A percentile compares a stretch with the other conserved stretches of the same genome.
phyloP scores from a whole-genome alignment of 2,329 filamentous ascomycete species.

The Fragosphaeria purpurea region DNA sequence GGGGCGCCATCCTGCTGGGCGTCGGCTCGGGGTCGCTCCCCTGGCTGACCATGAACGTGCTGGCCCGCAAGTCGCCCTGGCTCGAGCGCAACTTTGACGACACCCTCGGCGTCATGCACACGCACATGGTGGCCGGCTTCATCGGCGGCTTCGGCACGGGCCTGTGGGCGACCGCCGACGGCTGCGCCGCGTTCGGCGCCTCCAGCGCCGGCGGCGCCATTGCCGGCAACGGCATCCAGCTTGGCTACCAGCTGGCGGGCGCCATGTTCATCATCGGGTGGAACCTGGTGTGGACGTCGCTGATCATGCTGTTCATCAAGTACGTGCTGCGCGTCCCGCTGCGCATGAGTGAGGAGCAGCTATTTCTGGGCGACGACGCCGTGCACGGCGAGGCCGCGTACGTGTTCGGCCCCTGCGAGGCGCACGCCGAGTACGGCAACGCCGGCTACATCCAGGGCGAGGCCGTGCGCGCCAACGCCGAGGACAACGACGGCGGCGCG shows the following conservation, averaged over 20 bases:
- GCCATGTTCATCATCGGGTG: slow-evolving; percentile 38
- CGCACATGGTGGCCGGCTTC: slow-evolving; percentile 35
- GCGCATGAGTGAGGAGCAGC: slow-evolving; percentile 34
- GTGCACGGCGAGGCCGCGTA: slow-evolving; percentile 38
- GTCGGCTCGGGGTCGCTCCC: slow-evolving; percentile 33
- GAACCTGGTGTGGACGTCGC: slow-evolving; percentile 39
- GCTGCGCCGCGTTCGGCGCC: slow-evolving; percentile 34
- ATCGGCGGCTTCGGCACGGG: slow-evolving; percentile 35
- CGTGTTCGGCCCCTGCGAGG: slow-evolving; percentile 20
- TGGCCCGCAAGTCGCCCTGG: slow-evolving; percentile 26
- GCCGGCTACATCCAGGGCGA: slow-evolving; percentile 17
- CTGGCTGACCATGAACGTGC: slow-evolving; percentile 39
- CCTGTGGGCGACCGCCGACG: slow-evolving; percentile 35
- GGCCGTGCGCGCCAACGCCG: slow-evolving; percentile 1
- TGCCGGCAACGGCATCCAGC: slow-evolving; percentile 38
- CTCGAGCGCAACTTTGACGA: slow-evolving; percentile 18
- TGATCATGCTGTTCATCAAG: slow-evolving; percentile 41
- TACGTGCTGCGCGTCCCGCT: slow-evolving; percentile 36
- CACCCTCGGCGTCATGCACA: slow-evolving; percentile 21
- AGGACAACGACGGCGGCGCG: slow-evolving; percentile 4
- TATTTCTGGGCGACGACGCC: slow-evolving; percentile 35
- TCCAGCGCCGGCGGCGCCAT: slow-evolving; percentile 36
- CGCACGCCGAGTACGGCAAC: slow-evolving; percentile 12
- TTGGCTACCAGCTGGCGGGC: slow-evolving; percentile 39
- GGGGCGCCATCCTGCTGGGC: slow-evolving; percentile 39